Evolutionary conservation across 768 basidiomycete species (phyloP).

Genomic region (Termitomyces sp.): DNA sequence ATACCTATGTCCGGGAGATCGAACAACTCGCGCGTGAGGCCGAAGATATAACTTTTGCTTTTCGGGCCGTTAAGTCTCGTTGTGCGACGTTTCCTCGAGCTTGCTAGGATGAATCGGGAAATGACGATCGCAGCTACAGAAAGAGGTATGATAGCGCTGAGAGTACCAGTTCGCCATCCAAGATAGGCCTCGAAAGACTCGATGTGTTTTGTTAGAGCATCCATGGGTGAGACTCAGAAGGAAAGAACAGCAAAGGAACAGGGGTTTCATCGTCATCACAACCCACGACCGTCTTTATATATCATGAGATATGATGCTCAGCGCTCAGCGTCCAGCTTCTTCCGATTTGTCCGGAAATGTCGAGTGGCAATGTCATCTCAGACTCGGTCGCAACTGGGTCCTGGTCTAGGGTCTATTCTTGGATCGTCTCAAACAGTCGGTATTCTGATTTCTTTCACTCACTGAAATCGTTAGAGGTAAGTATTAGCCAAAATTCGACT

Average conservation of each 20-base stretch:
- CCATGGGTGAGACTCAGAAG: neutral
- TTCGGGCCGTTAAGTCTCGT: conserved; percentile 11
- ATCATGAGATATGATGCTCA: too few species aligned
- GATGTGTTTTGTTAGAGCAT: neutral
- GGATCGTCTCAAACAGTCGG: too few species aligned
- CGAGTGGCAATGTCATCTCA: too few species aligned
- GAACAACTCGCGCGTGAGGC: conserved; percentile 11
- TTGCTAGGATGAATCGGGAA: neutral
- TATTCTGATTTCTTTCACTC: too few species aligned
- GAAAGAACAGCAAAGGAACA: too few species aligned
- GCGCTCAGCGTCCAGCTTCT: too few species aligned
- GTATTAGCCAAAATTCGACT: too few species aligned
- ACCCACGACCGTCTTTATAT: too few species aligned
- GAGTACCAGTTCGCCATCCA: neutral
- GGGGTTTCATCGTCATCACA: too few species aligned
- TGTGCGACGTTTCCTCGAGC: neutral
- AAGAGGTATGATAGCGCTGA: neutral
- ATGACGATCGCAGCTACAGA: conserved; percentile 5
- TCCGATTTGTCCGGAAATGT: neutral
- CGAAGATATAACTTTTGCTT: conserved; percentile 12
- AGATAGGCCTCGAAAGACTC: neutral
- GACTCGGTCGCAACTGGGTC: too few species aligned
- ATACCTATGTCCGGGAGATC: conserved; percentile 13
- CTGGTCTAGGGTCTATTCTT: too few species aligned
- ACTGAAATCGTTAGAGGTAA: too few species aligned